phyloP scores from a whole-genome alignment of 257 asterid genomes.

The Euphrasia confusa region DNA sequence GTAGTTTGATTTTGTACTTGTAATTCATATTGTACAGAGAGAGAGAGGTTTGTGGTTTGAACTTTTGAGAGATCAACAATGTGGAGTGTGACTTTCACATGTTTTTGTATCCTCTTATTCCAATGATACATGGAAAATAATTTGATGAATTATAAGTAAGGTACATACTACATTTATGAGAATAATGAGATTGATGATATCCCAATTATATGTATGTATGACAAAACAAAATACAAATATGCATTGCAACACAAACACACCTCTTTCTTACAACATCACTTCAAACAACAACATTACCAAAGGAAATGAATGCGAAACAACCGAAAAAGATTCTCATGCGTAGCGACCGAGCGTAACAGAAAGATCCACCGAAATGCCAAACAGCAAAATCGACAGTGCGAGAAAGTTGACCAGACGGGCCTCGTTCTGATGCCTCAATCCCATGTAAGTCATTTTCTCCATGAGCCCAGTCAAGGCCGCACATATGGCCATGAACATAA shows the following conservation, averaged over 20 bases:
- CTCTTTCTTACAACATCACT: no score
- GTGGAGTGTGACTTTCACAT: no score
- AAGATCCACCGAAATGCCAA: constrained; percentile 60
- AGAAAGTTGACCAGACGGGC: constrained; percentile 49
- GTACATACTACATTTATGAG: no score
- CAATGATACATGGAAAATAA: no score
- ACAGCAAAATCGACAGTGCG: constrained; percentile 55
- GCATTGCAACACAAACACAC: no score
- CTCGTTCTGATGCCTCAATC: constrained; percentile 35
- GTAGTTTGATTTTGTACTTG: background rate
- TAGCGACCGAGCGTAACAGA: constrained; percentile 55
- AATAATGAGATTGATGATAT: no score
- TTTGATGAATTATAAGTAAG: no score
- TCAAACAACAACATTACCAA: no score
- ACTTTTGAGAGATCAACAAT: background rate
- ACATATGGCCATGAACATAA: constrained; percentile 61
- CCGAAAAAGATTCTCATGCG: constrained; percentile 2
- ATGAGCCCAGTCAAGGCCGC: constrained; percentile 68
- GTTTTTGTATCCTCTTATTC: no score
- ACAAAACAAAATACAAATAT: no score
- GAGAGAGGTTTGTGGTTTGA: constrained; percentile 19
- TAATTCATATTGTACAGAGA: constrained; percentile 36
- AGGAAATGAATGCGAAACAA: background rate
- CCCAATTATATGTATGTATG: no score
- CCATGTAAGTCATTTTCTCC: constrained; percentile 48